Base-by-base conservation (phyloP, 2,329 filamentous ascomycete genomes). In the Fusarium nanum region DNA sequence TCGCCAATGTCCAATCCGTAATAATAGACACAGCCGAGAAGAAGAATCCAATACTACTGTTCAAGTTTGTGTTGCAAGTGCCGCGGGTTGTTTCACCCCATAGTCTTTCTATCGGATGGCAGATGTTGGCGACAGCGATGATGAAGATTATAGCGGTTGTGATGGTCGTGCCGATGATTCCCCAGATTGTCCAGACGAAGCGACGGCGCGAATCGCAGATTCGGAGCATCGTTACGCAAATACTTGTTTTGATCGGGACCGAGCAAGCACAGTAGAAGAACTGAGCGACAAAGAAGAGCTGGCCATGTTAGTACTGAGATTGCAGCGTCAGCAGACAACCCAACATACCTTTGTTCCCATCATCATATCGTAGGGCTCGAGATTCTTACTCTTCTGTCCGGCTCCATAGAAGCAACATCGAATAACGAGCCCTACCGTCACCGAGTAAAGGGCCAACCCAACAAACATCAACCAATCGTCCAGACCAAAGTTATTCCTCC, bases 211-310 rank as follows among this genome's bases (percentile, higher is more conserved):
- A 6, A 40, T 68, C 70, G 13, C 75, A 66, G 6, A 77, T 77
- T 14, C 76, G 74, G 5, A 77, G 65, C 44, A 77, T 73, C 0
- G 74, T 75, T 2, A 76, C 68, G 40, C 76, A 73, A 20, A 77
- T 77, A 13, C 75, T 76, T 2, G 59, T 6, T 28, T 77, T 77
- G 56, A 77, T 75, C 11, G 72, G 72, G 1, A 74, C 72, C 3
- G 72, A 68, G 18, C 70, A 67, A 5, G 63, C 27, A 5, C 56
- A 44, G 46, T 74, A 74, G 58, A 70, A 70, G 55, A 74, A 63
- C 5, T 74, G 64, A 2, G 70, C 67, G 5, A 74, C 53, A 20
- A 74, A 74, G 32, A 72, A 74, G 11, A 73, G 53, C 70, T 73
- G 37, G n/a, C 1, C 1, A 5, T 6, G 18, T 56, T n/a, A 48